These are phyloP conservation scores for Bromus sterilis DNA, from an alignment of 176 grass and related monocot genomes.

Conservation along the genomic window DNA sequence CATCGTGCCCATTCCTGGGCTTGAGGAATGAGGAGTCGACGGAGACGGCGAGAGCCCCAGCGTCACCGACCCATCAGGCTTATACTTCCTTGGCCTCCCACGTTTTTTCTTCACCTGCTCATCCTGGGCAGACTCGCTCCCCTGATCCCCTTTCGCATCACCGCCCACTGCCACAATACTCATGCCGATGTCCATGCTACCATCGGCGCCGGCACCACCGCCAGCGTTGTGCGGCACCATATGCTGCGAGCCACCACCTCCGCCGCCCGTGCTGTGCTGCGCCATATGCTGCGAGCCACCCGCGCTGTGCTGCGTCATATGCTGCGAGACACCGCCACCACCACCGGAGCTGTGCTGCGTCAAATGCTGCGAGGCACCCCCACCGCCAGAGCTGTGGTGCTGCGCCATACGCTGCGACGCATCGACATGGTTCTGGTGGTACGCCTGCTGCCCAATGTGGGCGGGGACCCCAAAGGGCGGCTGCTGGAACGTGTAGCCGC, in stretches of 20 bases:
- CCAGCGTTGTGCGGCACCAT: slow-evolving; percentile 10
- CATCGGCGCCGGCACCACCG: not conserved
- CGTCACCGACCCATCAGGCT: slow-evolving; percentile 53
- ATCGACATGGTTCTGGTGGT: slow-evolving; percentile 47
- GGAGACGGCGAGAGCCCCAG: slow-evolving; percentile 41
- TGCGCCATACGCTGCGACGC: slow-evolving; percentile 14
- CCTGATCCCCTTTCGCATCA: slow-evolving; percentile 36
- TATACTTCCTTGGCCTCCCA: slow-evolving; percentile 82
- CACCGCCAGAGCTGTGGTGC: slow-evolving; percentile 4
- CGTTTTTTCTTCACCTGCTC: slow-evolving; percentile 68
- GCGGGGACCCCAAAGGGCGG: slow-evolving; percentile 12
- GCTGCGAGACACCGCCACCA: no score
- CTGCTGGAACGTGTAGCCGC: slow-evolving; percentile 23
- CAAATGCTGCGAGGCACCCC: not conserved
- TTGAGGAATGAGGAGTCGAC: slow-evolving; percentile 8
- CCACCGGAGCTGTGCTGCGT: no score
- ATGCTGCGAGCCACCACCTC: not conserved
- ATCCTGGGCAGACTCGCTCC: slow-evolving; percentile 10
- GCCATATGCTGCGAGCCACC: not conserved
- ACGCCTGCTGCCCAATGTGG: slow-evolving; percentile 33
- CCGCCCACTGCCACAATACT: not conserved
- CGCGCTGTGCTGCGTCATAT: no score
- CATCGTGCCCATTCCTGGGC: slow-evolving; percentile 19
- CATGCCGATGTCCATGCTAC: slow-evolving; percentile 24
- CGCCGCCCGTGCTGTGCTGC: not conserved